Percentiles rank a stretch among this genome's conserved stretches.
Evolutionary conservation across 2,329 filamentous ascomycete species (phyloP).

Genomic region (Pseudogymnoascus sp.): DNA sequence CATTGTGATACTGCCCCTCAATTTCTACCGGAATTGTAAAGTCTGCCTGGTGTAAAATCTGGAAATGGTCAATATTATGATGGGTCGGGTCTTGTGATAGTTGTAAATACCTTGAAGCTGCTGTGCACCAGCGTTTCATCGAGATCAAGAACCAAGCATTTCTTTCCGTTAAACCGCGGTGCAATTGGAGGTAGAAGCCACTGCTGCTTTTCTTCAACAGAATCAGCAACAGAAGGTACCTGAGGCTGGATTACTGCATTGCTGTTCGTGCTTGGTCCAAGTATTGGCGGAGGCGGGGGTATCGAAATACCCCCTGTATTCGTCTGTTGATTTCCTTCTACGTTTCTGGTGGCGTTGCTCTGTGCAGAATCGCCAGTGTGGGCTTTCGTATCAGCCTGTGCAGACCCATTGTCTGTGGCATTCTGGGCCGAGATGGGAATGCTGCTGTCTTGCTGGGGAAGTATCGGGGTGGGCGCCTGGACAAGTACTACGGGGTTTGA

Average conservation of each 20-base stretch:
- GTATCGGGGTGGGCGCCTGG: conserved; percentile 18
- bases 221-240: conserved; percentile 16
- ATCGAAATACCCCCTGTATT: conserved; percentile 18
- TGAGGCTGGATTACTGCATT: conserved; percentile 22
- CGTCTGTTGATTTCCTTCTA: not conserved
- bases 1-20: conserved; percentile 97
- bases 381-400: not conserved
- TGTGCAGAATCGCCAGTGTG: not conserved
- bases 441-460: not conserved
- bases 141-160: conserved; percentile 89
- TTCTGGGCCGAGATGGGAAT: not conserved
- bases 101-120: conserved; percentile 75
- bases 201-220: conserved; percentile 27
- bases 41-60: conserved; percentile 97
- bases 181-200: conserved; percentile 70
- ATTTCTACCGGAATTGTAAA: conserved; percentile 99
- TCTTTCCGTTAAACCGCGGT: conserved; percentile 74
- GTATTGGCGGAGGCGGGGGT: conserved; percentile 17
- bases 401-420: not conserved
- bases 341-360: not conserved
- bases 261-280: conserved; percentile 18
- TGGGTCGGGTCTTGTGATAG: not conserved
- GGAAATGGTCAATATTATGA: conserved; percentile 14
- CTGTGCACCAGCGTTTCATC: conserved; percentile 97
- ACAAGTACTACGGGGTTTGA: conserved; percentile 22